These are phyloP conservation scores for Coriaria nepalensis DNA, from an alignment of 306 rosid species.

Conservation along the genomic window DNA sequence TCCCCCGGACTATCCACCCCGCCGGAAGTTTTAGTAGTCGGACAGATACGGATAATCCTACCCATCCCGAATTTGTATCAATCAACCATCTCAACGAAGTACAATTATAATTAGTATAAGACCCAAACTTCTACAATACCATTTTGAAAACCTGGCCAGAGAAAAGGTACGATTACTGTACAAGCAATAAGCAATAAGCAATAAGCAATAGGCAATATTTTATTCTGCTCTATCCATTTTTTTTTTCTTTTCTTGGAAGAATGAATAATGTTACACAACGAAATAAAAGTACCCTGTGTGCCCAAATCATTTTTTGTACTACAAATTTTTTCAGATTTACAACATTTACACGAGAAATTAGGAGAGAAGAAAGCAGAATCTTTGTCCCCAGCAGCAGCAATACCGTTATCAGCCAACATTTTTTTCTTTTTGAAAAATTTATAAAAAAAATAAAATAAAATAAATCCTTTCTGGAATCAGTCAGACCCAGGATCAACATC, in stretches of 20 bases:
- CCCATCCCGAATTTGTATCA: too few relatives aligned
- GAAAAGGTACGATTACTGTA: constrained; percentile 5
- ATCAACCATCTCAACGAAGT: too few relatives aligned
- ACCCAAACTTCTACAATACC: not conserved
- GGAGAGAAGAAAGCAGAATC: constrained; percentile 28
- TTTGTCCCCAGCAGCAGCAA: constrained; percentile 26
- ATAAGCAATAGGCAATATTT: constrained; percentile 16
- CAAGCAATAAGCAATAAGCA: constrained; percentile 14
- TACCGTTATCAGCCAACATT: constrained; percentile 15
- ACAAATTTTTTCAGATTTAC: constrained; percentile 50
- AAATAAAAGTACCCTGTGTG: constrained; percentile 36
- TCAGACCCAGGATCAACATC: constrained; percentile 40
- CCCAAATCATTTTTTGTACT: constrained; percentile 37
- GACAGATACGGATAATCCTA: too few relatives aligned
- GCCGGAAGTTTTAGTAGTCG: too few relatives aligned
- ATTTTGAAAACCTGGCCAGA: not conserved
- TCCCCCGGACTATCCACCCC: too few relatives aligned
- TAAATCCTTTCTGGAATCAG: constrained; percentile 17
- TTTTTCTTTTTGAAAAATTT: too few relatives aligned
- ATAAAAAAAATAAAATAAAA: too few relatives aligned
- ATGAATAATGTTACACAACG: constrained; percentile 46
- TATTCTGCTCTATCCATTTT: constrained; percentile 15
- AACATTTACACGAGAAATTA: constrained; percentile 56
- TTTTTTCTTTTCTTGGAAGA: constrained; percentile 29
- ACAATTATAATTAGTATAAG: too few relatives aligned